A percentile compares a stretch with the other conserved stretches of the same genome.
These are phyloP conservation scores for Chlorella vulgaris DNA, from an alignment of 139 green algal species.

Conservation along the genomic window DNA sequence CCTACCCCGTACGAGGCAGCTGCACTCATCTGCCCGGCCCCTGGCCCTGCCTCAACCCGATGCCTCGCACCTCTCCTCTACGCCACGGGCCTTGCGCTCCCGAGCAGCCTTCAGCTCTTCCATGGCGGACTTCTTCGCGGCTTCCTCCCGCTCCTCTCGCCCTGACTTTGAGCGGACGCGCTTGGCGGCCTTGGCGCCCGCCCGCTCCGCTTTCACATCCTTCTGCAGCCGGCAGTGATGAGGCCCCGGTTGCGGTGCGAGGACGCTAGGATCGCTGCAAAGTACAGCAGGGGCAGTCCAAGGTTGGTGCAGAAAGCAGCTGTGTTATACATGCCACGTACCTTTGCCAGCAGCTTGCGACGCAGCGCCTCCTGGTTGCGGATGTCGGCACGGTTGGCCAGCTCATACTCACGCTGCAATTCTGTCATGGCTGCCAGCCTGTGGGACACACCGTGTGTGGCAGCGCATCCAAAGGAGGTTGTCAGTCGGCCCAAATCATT, in stretches of 20 bases:
- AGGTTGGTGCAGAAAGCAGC: too few relatives aligned
- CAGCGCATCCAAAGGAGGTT: not conserved
- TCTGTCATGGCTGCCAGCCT: slow-evolving; percentile 68
- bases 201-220: slow-evolving; percentile 12
- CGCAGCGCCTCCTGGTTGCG: slow-evolving; percentile 48
- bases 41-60: not conserved
- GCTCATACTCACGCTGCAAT: slow-evolving; percentile 69
- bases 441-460: too few relatives aligned
- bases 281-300: too few relatives aligned
- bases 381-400: slow-evolving; percentile 58
- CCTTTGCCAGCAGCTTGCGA: slow-evolving; percentile 36
- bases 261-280: not conserved
- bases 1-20: too few relatives aligned
- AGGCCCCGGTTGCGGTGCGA: too few relatives aligned
- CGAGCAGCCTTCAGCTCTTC: slow-evolving; percentile 53
- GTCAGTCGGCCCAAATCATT: not conserved
- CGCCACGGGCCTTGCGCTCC: slow-evolving; percentile 28
- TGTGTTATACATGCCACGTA: not conserved
- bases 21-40: not conserved
- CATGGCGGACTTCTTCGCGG: slow-evolving; percentile 53
- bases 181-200: slow-evolving; percentile 10
- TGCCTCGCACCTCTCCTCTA: slow-evolving; percentile 24
- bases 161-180: not conserved
- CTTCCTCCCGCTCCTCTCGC: slow-evolving; percentile 42
- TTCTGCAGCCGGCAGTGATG: not conserved